Base-by-base conservation (phyloP, 805 yeast species). In the Ogataea methylovora region DNA sequence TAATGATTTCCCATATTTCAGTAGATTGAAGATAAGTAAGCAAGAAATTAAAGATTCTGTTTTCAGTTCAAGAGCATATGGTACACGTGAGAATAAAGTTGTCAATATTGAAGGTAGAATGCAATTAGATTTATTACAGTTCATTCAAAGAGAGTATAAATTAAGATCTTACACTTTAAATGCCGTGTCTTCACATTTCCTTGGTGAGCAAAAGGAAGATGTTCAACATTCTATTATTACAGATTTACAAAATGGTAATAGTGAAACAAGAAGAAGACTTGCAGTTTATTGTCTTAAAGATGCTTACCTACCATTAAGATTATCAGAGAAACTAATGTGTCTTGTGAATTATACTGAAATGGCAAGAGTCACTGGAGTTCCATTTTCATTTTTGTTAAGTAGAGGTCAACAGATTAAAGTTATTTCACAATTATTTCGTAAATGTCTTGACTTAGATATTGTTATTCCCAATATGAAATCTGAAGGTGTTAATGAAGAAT, bases 301-400 rank as follows among this genome's bases (percentile, higher is more conserved):
- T 67, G 96, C 98, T 0, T 88, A 82, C 50, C 65, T 92, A 30
- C 98, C 98, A 1, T 53, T 92, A 47, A 65, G 98, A 43, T 67
- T 92, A 24, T 60, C 88, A 48, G 97, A 90, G 43, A 94, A 90
- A 50, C 69, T 92, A 35, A 94, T 92, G 98, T 87, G 97, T 48
- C 66, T 92, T 40, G 94, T 94, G 40, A 92, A 92, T 52, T 92
- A 92, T 60, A 90, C 97, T 1, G 99, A 92, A 61, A 92, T 92
- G 99, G 97, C 98, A 2, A 80, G 99, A 65, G 99, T 92, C 19
- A 92, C 98, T 0, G 99, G 99, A 44, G 97, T 92, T 9, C 98
- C 99, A 0, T 86, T 92, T 50, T 82, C 96, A 1, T 90, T 78
- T 52, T 68, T 92, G 41, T 63, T 92, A 29, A 57, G 94, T 12